phyloP scores from a whole-genome alignment of 2,329 filamentous ascomycete genomes.

The Arthrobotrys pseudoclavata region DNA sequence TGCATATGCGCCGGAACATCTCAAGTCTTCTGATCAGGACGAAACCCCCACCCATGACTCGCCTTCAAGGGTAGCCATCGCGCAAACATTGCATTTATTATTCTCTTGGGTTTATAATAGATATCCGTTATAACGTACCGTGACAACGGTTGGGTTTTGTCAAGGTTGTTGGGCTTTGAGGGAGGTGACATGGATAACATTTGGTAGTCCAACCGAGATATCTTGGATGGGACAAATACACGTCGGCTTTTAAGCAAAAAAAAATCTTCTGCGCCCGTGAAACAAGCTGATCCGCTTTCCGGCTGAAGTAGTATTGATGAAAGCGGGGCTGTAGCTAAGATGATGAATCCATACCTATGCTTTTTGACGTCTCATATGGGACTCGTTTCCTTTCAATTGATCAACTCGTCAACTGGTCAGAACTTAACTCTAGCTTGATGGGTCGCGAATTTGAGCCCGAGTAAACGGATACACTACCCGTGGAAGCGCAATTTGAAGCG shows the following conservation, averaged over 20 bases:
- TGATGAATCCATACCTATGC: neutral
- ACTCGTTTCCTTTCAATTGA: neutral
- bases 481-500: slow-evolving; percentile 31
- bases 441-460: slow-evolving; percentile 1
- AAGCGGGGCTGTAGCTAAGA: slow-evolving; percentile 3
- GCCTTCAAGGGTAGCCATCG: slow-evolving; percentile 25
- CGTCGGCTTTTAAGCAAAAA: slow-evolving; percentile 8
- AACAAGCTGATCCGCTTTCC: slow-evolving; percentile 19
- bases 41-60: slow-evolving; percentile 54
- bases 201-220: slow-evolving; percentile 36
- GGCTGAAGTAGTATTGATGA: slow-evolving; percentile 22
- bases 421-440: neutral
- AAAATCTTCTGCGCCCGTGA: neutral
- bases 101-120: slow-evolving; percentile 18
- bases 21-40: slow-evolving; percentile 51
- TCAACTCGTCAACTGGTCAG: neutral
- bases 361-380: slow-evolving; percentile 1
- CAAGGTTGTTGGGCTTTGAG: slow-evolving; percentile 13
- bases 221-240: slow-evolving; percentile 29
- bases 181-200: neutral
- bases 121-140: slow-evolving; percentile 18
- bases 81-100: slow-evolving; percentile 53
- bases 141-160: slow-evolving; percentile 32
- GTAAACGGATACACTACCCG: neutral
- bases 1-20: slow-evolving; percentile 17